Percentiles rank a stretch among this genome's conserved stretches.
These are phyloP conservation scores for Barnettozyma salicaria DNA, from an alignment of 805 yeast genomes.

Conservation along the genomic window DNA sequence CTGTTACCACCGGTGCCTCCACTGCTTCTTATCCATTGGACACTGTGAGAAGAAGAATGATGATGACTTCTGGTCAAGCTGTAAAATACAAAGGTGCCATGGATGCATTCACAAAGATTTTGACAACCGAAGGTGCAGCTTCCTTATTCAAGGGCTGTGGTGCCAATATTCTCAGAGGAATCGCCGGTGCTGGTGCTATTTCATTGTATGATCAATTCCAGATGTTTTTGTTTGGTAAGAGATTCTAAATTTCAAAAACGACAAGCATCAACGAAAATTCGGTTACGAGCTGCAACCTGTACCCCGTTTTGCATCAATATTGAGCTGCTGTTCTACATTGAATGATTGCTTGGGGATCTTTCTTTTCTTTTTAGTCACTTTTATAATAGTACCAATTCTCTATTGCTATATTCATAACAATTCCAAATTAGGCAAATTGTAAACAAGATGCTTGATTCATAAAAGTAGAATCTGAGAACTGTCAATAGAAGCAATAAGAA, in stretches of 20 bases:
- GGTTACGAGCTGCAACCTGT: no score
- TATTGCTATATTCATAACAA: no score
- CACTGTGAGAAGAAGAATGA: conserved; percentile 99
- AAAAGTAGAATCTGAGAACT: neutral
- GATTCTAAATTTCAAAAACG: conserved; percentile 79
- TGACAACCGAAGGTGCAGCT: conserved; percentile 89
- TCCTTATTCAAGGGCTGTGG: conserved; percentile 99
- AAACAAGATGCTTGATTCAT: neutral
- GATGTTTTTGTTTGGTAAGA: conserved; percentile 92
- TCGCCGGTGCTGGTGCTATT: conserved; percentile 99
- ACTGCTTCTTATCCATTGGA: conserved; percentile 99
- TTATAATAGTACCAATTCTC: no score
- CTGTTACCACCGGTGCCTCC: conserved; percentile 97
- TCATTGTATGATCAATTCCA: conserved; percentile 97
- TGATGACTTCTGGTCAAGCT: conserved; percentile 99
- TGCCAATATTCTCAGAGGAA: conserved; percentile 99
- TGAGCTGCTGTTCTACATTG: no score
- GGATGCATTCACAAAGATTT: conserved; percentile 87
- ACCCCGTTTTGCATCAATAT: no score
- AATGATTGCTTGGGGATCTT: no score
- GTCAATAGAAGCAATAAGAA: neutral
- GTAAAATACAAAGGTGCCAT: conserved; percentile 93
- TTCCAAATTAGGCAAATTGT: neutral
- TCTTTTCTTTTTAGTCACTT: no score
- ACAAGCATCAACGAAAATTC: no score